These are phyloP conservation scores for Kentomonas sorsogonicus DNA, from an alignment of 208 protist species.

Conservation along the genomic window DNA sequence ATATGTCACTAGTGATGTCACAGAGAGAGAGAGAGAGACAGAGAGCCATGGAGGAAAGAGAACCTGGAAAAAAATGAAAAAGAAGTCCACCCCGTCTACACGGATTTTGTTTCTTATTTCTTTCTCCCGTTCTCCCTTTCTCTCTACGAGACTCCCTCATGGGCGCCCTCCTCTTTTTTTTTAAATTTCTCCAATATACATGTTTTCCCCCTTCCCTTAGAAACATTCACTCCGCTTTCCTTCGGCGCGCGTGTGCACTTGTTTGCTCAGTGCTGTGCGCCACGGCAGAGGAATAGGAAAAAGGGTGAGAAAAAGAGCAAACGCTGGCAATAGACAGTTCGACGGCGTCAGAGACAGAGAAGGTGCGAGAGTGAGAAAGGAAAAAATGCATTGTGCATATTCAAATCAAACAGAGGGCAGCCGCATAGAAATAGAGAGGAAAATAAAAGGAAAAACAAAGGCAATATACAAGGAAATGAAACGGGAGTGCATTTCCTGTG, in stretches of 20 bases:
- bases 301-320: constrained; percentile 13
- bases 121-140: background rate
- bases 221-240: no score
- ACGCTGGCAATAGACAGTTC: constrained; percentile 3
- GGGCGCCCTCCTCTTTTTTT: background rate
- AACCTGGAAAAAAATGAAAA: no score
- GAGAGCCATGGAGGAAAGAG: no score
- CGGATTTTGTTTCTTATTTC: no score
- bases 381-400: no score
- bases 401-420: no score
- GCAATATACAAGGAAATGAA: background rate
- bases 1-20: background rate
- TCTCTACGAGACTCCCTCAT: background rate
- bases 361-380: constrained; percentile 10
- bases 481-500: background rate
- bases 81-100: no score
- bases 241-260: no score
- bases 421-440: no score
- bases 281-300: constrained; percentile 7
- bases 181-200: background rate
- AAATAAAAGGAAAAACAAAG: constrained; percentile 10
- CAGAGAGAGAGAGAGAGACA: constrained; percentile 6
- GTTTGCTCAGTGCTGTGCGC: no score
- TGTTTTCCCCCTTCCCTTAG: no score
- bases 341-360: background rate